Conservation (phyloP, 1,139 yeast genomes). For the Kodamaea alishanica region DNA sequence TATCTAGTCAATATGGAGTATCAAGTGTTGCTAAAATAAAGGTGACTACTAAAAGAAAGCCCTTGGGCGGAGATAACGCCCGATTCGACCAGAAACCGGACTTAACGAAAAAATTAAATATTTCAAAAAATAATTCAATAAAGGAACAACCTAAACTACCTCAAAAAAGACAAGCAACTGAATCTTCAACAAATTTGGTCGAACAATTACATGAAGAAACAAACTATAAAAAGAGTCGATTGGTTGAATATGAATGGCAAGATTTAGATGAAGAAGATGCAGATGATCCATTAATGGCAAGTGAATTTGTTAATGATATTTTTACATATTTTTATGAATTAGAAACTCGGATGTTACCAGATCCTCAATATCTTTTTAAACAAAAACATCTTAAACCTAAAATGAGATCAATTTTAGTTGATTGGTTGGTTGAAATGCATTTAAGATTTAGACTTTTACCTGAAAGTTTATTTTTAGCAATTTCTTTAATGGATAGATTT, state of each 20-base stretch:
- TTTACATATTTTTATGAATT: slow-evolving; percentile 74
- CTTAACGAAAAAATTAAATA: neutral
- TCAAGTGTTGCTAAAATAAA: slow-evolving; percentile 6
- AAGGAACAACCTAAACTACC: no score
- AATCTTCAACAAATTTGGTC: slow-evolving; percentile 47
- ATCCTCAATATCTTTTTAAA: slow-evolving; percentile 65
- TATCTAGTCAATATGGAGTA: slow-evolving; percentile 37
- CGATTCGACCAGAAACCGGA: slow-evolving; percentile 25
- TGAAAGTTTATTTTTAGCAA: slow-evolving; percentile 84
- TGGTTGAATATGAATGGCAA: slow-evolving; percentile 68
- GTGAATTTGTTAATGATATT: slow-evolving; percentile 87
- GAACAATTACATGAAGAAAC: slow-evolving; percentile 35
- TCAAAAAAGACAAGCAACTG: slow-evolving; percentile 55
- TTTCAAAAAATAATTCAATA: no score
- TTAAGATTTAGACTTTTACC: slow-evolving; percentile 81
- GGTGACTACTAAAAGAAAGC: slow-evolving; percentile 22
- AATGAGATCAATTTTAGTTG: slow-evolving; percentile 86
- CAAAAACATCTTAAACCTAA: slow-evolving; percentile 78
- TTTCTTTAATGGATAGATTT: slow-evolving; percentile 88
- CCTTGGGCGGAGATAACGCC: slow-evolving; percentile 34
- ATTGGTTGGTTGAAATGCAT: slow-evolving; percentile 95
- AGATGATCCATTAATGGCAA: slow-evolving; percentile 92
- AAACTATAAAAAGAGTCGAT: slow-evolving; percentile 31
- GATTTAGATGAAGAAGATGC: slow-evolving; percentile 88
- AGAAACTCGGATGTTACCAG: slow-evolving; percentile 76